Evolutionary conservation across 2,329 filamentous ascomycete genomes (phyloP).

Genomic region (Chaetomium strumarium): DNA sequence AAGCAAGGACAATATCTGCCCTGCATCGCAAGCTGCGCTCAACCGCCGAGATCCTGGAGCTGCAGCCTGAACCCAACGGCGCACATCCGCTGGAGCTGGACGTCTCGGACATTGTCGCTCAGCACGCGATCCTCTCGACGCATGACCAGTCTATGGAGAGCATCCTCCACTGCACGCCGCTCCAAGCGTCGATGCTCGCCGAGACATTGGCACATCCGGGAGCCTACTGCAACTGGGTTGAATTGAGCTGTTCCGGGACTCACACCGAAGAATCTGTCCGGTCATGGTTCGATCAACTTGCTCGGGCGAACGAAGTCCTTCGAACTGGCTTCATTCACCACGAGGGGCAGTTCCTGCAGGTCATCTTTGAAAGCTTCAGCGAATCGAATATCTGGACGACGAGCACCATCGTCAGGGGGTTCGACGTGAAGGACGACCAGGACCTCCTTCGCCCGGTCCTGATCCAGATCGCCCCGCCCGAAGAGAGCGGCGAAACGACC

Average conservation of each 20-base stretch:
- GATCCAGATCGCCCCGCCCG: constrained; percentile 45
- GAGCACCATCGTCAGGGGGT: constrained; percentile 34
- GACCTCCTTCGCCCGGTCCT: constrained; percentile 52
- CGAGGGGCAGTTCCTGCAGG: constrained; percentile 49
- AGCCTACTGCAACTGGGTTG: constrained; percentile 74
- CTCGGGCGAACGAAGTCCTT: constrained; percentile 57
- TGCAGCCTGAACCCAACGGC: background rate
- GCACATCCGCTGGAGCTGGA: background rate
- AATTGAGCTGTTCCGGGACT: constrained; percentile 48
- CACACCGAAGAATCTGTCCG: constrained; percentile 37
- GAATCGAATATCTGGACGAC: constrained; percentile 38
- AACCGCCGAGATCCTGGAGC: background rate
- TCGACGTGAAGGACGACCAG: constrained; percentile 33
- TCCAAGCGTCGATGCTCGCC: constrained; percentile 74
- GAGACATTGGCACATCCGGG: constrained; percentile 57
- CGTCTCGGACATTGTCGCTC: background rate
- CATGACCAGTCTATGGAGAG: constrained; percentile 38
- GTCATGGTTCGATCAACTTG: constrained; percentile 45
- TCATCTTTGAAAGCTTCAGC: constrained; percentile 54
- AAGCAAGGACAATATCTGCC: constrained; percentile 39
- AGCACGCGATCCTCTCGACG: constrained; percentile 14
- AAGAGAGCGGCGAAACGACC: constrained; percentile 22
- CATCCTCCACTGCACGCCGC: constrained; percentile 58
- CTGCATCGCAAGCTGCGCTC: constrained; percentile 20
- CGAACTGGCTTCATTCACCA: constrained; percentile 66